Base-by-base conservation (phyloP, 352 stramenopile species). In the Aphanomyces astaci region DNA sequence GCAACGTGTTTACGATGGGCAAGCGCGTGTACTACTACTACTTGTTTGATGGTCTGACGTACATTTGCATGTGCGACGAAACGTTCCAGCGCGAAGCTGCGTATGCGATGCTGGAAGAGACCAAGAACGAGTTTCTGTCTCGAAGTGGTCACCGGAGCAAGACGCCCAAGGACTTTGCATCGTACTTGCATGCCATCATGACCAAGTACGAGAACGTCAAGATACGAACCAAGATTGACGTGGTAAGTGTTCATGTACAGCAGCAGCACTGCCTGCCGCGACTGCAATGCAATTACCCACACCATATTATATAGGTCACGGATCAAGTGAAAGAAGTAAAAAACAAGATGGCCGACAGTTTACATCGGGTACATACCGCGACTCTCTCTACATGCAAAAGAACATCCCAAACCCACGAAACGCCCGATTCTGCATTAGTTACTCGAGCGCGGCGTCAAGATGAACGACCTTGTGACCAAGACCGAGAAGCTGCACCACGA, bases 311-410 rank as follows among this genome's bases (percentile, higher is more conserved):
- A 63, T 36, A 78, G 31, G 87, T 98, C 27, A 92, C 97, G 48
- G 88, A 91, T 72, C 97, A 99, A 81, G 97, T 99, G 81, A 96
- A 99, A 71, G 88, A 97, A 57, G 91, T 99, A 46, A 99, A 98
- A 73, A 96, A 93, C 72, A 86, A 98, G 54, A 99, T 99, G 93
- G 94, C 99, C 25, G 89, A 99, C 46, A 99, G 99, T 74, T 97
- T 99, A n/a, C 87, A 92, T 80, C 84, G 90, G 81, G 81, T 89
- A 51, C 43, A 22, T 49, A 36, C 13, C 53, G 45, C 30, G 3
- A 31, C 19, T 24, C 15, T 70, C 9, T 65, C 13, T 33, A 62
- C 13, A 51, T 28, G 31, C 25, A 7, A 49, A 13, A 7, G 40
- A n/a, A n/a, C n/a, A n/a, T n/a, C n/a, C n/a, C n/a, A n/a, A n/a